Evolutionary conservation across 768 basidiomycete genomes (phyloP), one percentile per base, ranked within the genome.

Genomic region (Kwoniella sp.): DNA sequence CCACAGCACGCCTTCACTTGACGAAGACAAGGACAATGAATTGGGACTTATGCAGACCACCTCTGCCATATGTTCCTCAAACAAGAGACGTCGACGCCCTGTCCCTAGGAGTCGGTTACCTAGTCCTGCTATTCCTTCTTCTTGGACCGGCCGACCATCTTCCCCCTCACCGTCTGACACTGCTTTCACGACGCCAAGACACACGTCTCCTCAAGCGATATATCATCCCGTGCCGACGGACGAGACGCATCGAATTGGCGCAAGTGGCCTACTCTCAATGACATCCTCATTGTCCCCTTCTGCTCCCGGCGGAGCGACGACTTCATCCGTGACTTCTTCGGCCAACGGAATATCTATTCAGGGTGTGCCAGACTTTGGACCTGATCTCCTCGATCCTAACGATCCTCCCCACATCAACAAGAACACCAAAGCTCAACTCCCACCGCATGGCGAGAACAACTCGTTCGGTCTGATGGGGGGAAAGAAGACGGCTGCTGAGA

Each of bases 241-340:
- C 72, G 87, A 87, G 1, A 92, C 91, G 0, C 74, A 86, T 63
- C 87, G 90, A 26, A 84, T 93, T 53, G 92, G 92, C 1, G 90
- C 91, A 65, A 86, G 84, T 65, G 86, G 78, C 7, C 31, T 77
- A 34, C 37, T 69, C 12, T 68, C 71, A 61, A 26, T 70, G 53
- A 31, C 37, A 54, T 15, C 74, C 41, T 23, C 58, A 30, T 12
- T 38, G 2, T 34, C 55, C 7, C 25, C 28, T 55, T 29, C 47
- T 12, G 58, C 30, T 34, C 22, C 51, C 5, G 30, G 48, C 17
- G 45, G 51, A 20, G 50, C 50, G 4, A 28, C 22, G 50, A 25
- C 23, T 8, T 23, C 23, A 51, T 23, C 34, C 15, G 37, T 56
- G 31, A 50, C 57, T 20, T 8, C 41, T 45, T 51, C 50, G 17